Evolutionary conservation across 2,329 filamentous ascomycete genomes (phyloP), one percentile per base, ranked within the genome.

Genomic region (Apiospora arundinis): DNA sequence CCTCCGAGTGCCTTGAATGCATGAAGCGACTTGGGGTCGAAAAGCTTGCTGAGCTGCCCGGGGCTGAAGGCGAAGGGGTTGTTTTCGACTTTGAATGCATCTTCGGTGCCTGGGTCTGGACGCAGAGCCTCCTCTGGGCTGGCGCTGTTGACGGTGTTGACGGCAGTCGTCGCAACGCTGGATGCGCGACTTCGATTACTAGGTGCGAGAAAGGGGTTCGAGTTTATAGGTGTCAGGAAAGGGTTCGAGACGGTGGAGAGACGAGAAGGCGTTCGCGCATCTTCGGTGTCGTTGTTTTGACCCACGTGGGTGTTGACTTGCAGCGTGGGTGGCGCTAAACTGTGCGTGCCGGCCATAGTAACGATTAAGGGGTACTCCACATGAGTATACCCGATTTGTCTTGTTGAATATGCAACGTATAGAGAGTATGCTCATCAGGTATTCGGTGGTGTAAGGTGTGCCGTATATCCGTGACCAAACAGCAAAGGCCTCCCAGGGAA

Each of bases 51-150:
- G 76, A 95, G 82, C 72, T 94, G 92, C 6, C 92, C 92, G 0
- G 91, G 92, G 0, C 90, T 89, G 76, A 92, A 94, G 4, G 91
- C 92, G 74, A 94, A 95, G 63, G 88, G 90, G 78, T 93, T 94
- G 74, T 92, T 85, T 67, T 91, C 86, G 12, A 92, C 87, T 46
- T 88, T 77, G 75, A 94, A 95, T 75, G 93, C 92, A 7, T 81
- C 85, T 81, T 94, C 92, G 0, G 89, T 91, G 4, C 92, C 92
- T 4, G 91, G 91, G 79, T 94, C 92, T 0, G 92, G 91, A 65
- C 83, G 85, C 11, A 93, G 83, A 4, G 90, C 90, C 69, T 91
- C 73, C 49, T 80, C 77, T n/a, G 74, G 71, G 25, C 16, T 45
- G 42, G 42, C 9, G 42, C 12, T 16, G 14, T 14, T 16, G 42